Conservation (phyloP, 2,329 filamentous ascomycete species). For the Ophiosphaerella korrae region DNA sequence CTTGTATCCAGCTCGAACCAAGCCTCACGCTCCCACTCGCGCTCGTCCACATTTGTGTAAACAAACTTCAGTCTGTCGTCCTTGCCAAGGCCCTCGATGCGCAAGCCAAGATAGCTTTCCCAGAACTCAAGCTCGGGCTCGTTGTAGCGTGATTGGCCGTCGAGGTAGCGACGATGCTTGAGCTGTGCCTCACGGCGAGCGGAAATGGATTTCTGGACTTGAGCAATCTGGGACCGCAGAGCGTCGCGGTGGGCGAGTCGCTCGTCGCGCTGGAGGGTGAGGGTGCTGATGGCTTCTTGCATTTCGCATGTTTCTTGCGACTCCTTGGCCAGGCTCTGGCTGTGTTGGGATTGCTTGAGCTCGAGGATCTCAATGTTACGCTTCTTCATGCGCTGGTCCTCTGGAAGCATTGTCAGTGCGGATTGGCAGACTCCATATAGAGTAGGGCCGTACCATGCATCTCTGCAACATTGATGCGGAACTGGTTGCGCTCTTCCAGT, state of each 20-base stretch:
- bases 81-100: slow-evolving; percentile 85
- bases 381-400: slow-evolving; percentile 89
- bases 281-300: slow-evolving; percentile 62
- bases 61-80: slow-evolving; percentile 89
- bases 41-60: slow-evolving; percentile 84
- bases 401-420: slow-evolving; percentile 53
- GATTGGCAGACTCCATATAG: background rate
- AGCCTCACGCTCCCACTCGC: slow-evolving; percentile 84
- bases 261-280: slow-evolving; percentile 61
- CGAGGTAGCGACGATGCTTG: slow-evolving; percentile 73
- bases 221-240: slow-evolving; percentile 62
- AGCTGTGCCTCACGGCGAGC: slow-evolving; percentile 72
- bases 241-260: slow-evolving; percentile 61
- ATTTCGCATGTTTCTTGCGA: slow-evolving; percentile 72
- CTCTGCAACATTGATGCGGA: slow-evolving; percentile 87
- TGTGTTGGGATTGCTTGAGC: slow-evolving; percentile 71
- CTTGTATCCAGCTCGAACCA: slow-evolving; percentile 91
- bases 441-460: slow-evolving; percentile 70
- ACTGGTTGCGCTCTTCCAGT: slow-evolving; percentile 90
- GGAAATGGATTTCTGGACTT: slow-evolving; percentile 73
- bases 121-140: slow-evolving; percentile 94
- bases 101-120: slow-evolving; percentile 86
- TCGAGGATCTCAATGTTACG: slow-evolving; percentile 84
- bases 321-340: slow-evolving; percentile 77
- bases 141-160: slow-evolving; percentile 85